These are phyloP conservation scores for Sugiyamaella sp. DNA, from an alignment of 1,139 yeast genomes.

Conservation along the genomic window DNA sequence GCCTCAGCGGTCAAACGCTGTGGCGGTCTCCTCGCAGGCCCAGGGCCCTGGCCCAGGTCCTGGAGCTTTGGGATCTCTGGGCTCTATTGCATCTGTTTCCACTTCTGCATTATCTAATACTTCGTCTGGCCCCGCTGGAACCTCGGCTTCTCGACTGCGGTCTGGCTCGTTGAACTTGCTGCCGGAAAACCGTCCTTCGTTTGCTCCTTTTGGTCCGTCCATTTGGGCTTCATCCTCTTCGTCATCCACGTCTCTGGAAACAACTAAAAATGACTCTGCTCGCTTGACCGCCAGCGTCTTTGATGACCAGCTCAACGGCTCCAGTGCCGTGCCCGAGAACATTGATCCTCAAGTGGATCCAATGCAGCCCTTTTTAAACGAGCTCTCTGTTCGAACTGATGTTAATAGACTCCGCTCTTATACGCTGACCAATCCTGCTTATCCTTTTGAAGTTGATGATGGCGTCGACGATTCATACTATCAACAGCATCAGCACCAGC, in stretches of 20 bases:
- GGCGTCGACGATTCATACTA: slow-evolving; percentile 16
- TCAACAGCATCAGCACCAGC: slow-evolving; percentile 9
- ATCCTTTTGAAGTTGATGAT: slow-evolving; percentile 27
- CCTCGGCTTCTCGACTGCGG: slow-evolving; percentile 34
- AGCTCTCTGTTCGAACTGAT: slow-evolving; percentile 41
- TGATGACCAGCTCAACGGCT: slow-evolving; percentile 16
- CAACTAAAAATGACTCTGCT: background rate
- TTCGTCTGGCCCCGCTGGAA: slow-evolving; percentile 17
- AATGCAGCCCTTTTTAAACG: slow-evolving; percentile 41
- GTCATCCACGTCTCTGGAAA: slow-evolving; percentile 6
- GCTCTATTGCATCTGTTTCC: slow-evolving; percentile 22
- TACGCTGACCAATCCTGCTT: slow-evolving; percentile 42
- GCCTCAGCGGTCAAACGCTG: slow-evolving; percentile 1
- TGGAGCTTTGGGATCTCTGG: slow-evolving; percentile 19
- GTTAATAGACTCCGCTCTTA: slow-evolving; percentile 45
- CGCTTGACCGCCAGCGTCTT: slow-evolving; percentile 6
- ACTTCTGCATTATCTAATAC: slow-evolving; percentile 26
- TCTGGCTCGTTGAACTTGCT: slow-evolving; percentile 43
- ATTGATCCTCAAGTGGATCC: slow-evolving; percentile 33
- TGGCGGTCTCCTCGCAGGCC: background rate
- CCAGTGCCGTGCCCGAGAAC: slow-evolving; percentile 9
- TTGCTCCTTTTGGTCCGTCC: slow-evolving; percentile 41
- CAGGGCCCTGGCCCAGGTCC: too few relatives aligned
- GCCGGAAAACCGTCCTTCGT: slow-evolving; percentile 36
- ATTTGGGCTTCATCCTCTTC: slow-evolving; percentile 36